These are phyloP conservation scores for Asclepias syriaca DNA, from an alignment of 257 asterid species.

Conservation along the genomic window DNA sequence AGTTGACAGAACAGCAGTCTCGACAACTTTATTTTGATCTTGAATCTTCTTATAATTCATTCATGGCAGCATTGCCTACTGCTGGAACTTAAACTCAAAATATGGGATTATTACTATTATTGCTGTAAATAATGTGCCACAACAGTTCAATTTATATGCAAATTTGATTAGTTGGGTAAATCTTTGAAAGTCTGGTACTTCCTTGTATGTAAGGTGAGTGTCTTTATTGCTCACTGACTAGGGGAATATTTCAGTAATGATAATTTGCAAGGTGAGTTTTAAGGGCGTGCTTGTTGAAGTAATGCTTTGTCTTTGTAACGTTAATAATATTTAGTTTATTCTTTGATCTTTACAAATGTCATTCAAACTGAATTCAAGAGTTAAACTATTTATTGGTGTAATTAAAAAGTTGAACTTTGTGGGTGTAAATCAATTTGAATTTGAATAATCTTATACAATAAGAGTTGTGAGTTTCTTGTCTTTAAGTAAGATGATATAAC, in stretches of 20 bases:
- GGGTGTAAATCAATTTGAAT: no score
- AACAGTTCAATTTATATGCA: slow-evolving; percentile 5
- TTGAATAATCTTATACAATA: no score
- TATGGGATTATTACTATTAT: slow-evolving; percentile 10
- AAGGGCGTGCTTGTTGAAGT: background rate
- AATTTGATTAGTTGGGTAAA: background rate
- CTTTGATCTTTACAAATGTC: no score
- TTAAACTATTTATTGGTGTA: no score
- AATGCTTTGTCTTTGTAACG: no score
- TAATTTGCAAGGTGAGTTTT: no score
- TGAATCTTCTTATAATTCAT: slow-evolving; percentile 89
- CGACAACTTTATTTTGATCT: slow-evolving; percentile 94
- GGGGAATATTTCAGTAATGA: background rate
- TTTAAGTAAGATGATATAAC: no score
- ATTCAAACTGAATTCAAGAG: no score
- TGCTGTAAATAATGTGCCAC: slow-evolving; percentile 34
- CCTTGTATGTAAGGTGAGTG: background rate
- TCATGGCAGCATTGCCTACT: slow-evolving; percentile 84
- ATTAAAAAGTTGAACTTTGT: no score
- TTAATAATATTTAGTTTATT: no score
- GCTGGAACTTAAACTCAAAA: slow-evolving; percentile 52
- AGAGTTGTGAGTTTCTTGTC: no score
- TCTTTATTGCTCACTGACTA: background rate
- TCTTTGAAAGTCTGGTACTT: background rate
- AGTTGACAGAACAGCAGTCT: slow-evolving; percentile 93